phyloP scores from a whole-genome alignment of 495 filamentous ascomycete species.

The Lindgomyces ingoldianus region DNA sequence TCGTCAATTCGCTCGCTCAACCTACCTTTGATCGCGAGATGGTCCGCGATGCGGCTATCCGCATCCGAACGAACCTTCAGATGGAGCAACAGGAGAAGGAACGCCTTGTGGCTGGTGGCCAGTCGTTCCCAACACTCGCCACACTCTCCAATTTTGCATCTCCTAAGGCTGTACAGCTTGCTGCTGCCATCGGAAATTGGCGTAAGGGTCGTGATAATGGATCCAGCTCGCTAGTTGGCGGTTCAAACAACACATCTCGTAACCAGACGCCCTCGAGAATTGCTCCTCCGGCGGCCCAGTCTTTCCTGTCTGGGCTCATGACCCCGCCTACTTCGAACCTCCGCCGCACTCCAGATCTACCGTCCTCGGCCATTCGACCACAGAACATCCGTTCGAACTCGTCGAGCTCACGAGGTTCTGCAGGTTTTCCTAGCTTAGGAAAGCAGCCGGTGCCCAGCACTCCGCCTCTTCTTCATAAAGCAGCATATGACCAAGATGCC shows the following conservation, averaged over 20 bases:
- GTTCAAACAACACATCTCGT: constrained; percentile 48
- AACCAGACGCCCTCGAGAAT: constrained; percentile 60
- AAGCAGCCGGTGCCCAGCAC: constrained; percentile 57
- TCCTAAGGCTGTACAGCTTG: constrained; percentile 77
- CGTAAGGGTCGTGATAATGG: constrained; percentile 61
- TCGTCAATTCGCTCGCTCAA: constrained; percentile 74
- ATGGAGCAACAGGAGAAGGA: constrained; percentile 97
- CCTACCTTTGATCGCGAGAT: constrained; percentile 72
- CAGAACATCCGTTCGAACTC: constrained; percentile 31
- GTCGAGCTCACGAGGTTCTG: constrained; percentile 11
- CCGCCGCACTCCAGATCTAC: constrained; percentile 55
- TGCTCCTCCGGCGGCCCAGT: constrained; percentile 42
- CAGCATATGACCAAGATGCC: constrained; percentile 45
- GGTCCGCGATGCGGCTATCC: constrained; percentile 86
- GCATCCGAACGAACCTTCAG: constrained; percentile 88
- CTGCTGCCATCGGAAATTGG: constrained; percentile 84
- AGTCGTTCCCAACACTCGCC: constrained; percentile 55
- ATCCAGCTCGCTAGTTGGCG: constrained; percentile 37
- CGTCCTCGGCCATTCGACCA: constrained; percentile 14
- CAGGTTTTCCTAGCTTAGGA: constrained; percentile 32
- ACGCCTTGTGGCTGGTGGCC: constrained; percentile 56
- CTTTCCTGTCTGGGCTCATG: constrained; percentile 73
- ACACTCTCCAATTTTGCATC: constrained; percentile 67
- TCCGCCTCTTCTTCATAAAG: constrained; percentile 48
- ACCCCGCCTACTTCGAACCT: constrained; percentile 75